Evolutionary conservation across 1,284 basidiomycete species (phyloP), one percentile per base, ranked within the genome.

Genomic region (Moesziomyces antarcticus): DNA sequence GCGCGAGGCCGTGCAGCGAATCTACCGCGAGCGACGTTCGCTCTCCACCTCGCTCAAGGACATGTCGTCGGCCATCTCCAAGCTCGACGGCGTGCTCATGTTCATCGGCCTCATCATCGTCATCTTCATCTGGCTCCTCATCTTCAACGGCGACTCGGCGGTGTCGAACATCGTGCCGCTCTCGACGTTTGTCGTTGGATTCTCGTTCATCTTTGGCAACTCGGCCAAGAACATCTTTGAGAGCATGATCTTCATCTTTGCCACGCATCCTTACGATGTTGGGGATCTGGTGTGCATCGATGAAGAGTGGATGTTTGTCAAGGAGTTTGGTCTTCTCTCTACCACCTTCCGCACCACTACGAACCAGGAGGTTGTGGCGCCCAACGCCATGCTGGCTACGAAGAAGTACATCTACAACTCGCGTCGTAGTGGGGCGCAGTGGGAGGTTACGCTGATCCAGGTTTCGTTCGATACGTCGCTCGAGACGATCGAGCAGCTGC

Each of bases 211-310:
- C 57, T 93, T 93, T 74, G 92, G 91, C 5, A 90, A 93, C 82
- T 91, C 91, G 8, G 92, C 92, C 9, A 90, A 91, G 78, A 91
- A 89, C 3, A 85, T 93, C 8, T 93, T 93, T 74, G 91, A 93
- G 78, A 75, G 71, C 45, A 80, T 82, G 78, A 75, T 82, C 56
- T 93, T 93, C 85, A 92, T 93, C 72, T 93, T 93, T 84, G 91
- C 91, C 16, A 82, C 82, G 7, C 82, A 84, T 52, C 82, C 82
- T 2, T 83, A 83, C 66, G 82, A 84, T 50, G 81, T 82, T 0
- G 82, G 82, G 13, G 82, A 84, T 27, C 60, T 84, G 56, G 80
- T 84, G 27, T 84, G 81, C 65, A 79, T 84, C 57, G 79, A 80
- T 59, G 77, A 82, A 30, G 75, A 70, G 46, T 82, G 80, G 78